Base-by-base conservation (phyloP, 371 early-diverging fungal genomes). In the Actinomortierella wolfii region DNA sequence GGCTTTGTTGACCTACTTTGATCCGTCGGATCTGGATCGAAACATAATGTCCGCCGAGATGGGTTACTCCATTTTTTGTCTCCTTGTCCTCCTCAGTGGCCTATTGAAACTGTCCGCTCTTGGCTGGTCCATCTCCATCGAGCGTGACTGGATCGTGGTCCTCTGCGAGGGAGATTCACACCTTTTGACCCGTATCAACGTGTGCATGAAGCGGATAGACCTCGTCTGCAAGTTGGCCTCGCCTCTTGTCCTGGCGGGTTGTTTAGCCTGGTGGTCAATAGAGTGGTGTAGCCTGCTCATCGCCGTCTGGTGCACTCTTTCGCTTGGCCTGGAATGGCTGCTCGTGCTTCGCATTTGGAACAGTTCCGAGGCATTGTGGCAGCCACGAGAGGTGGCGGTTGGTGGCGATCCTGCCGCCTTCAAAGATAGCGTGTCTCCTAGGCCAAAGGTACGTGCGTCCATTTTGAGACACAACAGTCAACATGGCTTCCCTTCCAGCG, bases 131-230 rank as follows among this genome's bases (percentile, higher is more conserved):
- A 79, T 82, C 40, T 61, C 78, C 0, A 76, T 84, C 51, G 82
- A 82, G 53, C 70, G 74, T 24, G 82, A 82, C 43, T 84, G 84
- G 82, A 63, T 76, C 11, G 79, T 82, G 4, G 75, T 76, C 15
- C 42, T 82, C 8, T 71, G 77, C n/a, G 59, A 57, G 11, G 68
- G 68, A 11, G 55, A 78, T 29, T 67, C 61, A 23, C 54, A 59
- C 17, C 3, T 52, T 3, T 54, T 79, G 49, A 78, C 78, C 13
- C 39, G 78, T 77, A 62, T 69, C 28, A 77, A 77, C 49, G 71
- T 64, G 9, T 57, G 57, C 17, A 61, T 83, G 63, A 77, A 81
- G 34, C 59, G 81, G n/a, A 76, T 83, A 20, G 85, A 85, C 56
- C 70, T 85, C 9, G 43, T 68, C 11, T 82, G 82, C 71, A 83